phyloP scores from a whole-genome alignment of 805 yeast genomes.

The Yamadazyma paraphyllophila region DNA sequence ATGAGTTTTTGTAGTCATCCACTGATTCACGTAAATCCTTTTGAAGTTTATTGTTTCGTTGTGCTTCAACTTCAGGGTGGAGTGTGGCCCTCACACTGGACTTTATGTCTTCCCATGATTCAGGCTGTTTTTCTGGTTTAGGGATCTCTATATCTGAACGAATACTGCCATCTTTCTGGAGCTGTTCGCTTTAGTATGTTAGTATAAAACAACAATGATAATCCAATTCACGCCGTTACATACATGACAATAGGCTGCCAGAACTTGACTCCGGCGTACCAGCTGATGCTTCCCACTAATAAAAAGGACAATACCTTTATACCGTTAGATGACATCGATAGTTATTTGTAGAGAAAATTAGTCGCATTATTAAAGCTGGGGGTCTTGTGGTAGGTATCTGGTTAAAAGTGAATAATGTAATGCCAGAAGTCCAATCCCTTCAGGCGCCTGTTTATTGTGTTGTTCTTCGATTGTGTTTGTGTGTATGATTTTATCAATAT shows the following conservation, averaged over 20 bases:
- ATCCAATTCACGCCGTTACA: slow-evolving; percentile 22
- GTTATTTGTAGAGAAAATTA: background rate
- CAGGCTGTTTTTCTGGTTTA: slow-evolving; percentile 32
- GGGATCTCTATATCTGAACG: slow-evolving; percentile 60
- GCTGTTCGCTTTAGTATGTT: slow-evolving; percentile 47
- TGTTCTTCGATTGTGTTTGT: no score
- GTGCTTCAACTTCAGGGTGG: slow-evolving; percentile 25
- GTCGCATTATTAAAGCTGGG: background rate
- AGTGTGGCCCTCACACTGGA: slow-evolving; percentile 28
- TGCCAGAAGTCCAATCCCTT: no score
- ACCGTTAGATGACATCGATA: slow-evolving; percentile 13
- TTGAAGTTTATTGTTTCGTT: slow-evolving; percentile 7
- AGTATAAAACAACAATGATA: background rate
- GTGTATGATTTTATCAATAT: no score
- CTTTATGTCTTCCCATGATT: slow-evolving; percentile 38
- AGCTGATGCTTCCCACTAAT: slow-evolving; percentile 26
- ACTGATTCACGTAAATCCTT: slow-evolving; percentile 4
- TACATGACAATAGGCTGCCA: slow-evolving; percentile 73
- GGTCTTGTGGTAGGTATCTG: no score
- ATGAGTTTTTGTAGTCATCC: background rate
- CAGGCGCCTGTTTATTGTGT: no score
- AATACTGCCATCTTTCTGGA: slow-evolving; percentile 63
- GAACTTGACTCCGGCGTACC: slow-evolving; percentile 58
- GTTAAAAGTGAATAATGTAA: no score
- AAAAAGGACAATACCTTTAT: slow-evolving; percentile 18